These are phyloP conservation scores for Pulveroboletus frians DNA, from an alignment of 768 basidiomycete genomes.

Conservation along the genomic window DNA sequence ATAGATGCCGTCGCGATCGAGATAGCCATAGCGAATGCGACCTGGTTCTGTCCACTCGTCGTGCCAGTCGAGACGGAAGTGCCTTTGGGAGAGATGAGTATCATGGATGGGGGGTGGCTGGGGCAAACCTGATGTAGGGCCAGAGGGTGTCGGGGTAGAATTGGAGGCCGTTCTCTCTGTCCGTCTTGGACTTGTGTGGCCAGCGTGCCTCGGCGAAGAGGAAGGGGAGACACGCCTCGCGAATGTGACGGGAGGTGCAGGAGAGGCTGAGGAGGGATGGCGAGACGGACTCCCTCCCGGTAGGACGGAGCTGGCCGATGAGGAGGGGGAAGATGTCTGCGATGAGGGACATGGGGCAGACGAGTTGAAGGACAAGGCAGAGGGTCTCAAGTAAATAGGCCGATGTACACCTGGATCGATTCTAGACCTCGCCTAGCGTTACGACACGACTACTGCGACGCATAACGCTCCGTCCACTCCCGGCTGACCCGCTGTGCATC, in stretches of 20 bases:
- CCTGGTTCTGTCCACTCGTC: conserved; percentile 35
- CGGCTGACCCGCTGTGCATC: conserved; percentile 88
- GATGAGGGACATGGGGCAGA: conserved; percentile 32
- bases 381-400: conserved; percentile 16
- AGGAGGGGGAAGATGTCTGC: conserved; percentile 33
- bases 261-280: conserved; percentile 23
- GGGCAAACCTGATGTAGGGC: conserved; percentile 27
- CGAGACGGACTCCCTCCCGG: not conserved
- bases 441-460: conserved; percentile 28
- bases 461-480: conserved; percentile 95
- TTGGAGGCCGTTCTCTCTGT: conserved; percentile 21
- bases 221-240: conserved; percentile 28
- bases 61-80: conserved; percentile 32
- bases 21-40: conserved; percentile 29
- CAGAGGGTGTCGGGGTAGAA: conserved; percentile 30
- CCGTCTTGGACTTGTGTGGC: conserved; percentile 28
- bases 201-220: conserved; percentile 31
- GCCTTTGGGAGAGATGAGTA: conserved; percentile 17
- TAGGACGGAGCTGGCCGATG: conserved; percentile 22
- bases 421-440: conserved; percentile 26
- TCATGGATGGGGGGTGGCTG: fast-evolving
- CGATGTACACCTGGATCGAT: conserved; percentile 3
- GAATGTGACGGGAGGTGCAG: conserved; percentile 21
- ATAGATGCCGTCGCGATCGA: conserved; percentile 32
- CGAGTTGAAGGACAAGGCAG: conserved; percentile 4